Base-by-base conservation (phyloP, 2,329 filamentous ascomycete genomes). In the Trichoderma guizhouense region DNA sequence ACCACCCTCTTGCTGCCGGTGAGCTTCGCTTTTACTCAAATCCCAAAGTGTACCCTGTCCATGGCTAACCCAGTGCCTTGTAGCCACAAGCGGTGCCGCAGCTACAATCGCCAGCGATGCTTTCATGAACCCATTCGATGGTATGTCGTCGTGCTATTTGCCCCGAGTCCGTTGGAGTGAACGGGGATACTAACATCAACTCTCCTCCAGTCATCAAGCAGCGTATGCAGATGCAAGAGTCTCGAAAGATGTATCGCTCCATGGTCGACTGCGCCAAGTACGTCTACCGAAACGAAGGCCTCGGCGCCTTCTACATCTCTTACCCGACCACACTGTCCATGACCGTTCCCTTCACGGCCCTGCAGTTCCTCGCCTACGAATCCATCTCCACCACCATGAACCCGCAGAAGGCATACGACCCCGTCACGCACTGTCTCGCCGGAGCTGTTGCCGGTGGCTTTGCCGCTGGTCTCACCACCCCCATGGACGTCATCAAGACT, bases 51-150 rank as follows among this genome's bases (percentile, higher is more conserved):
- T 51, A 4, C 15, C 32, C 30, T 53, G 18, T 51, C 24, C 26
- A 8, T 24, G n/a, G 55, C 71, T 73, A 64, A 73, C 32, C 1
- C 11, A 5, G 14, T 21, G 11, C 18, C 11, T 26, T 51, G 55
- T 80, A 97, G 96, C 94, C 74, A 92, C 94, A 74, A 97, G 94
- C 80, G 96, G 96, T 83, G 95, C 96, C 73, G 93, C 93, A 77
- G 96, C 96, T 75, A 98, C 96, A 8, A 98, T 98, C 81, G 93
- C 95, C 43, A 98, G 95, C 81, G 96, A 99, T 85, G 96, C 96
- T 69, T 90, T 99, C 76, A 99, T 99, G 96, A 99, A 98, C 80
- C 96, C 96, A 26, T 99, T 99, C 81, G 96, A 99, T 84, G 94
- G 94, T 97, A 88, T 78, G 89, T 80, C 68, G 28, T 58, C 6